Evolutionary conservation across 371 early-diverging fungal species (phyloP).

Genomic region (Entomophthora muscae): DNA sequence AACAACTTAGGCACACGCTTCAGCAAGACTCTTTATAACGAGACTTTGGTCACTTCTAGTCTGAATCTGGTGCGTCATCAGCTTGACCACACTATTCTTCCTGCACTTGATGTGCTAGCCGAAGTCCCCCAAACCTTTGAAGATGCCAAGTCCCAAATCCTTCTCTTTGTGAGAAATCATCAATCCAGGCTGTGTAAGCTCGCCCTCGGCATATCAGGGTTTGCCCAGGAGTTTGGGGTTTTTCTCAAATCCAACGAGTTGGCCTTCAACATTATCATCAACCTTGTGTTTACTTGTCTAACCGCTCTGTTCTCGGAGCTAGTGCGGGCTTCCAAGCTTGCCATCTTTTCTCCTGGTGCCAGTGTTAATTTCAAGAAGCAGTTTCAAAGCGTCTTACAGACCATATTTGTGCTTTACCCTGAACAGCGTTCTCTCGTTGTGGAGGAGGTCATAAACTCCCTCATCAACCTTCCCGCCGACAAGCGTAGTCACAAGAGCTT

Average conservation of each 20-base stretch:
- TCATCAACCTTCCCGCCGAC: constrained; percentile 37
- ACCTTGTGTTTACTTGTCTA: neutral
- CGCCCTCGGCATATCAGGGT: neutral
- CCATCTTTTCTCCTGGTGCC: neutral
- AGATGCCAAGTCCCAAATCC: neutral
- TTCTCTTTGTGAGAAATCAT: neutral
- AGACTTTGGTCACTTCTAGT: neutral
- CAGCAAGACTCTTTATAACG: neutral
- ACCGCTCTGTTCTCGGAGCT: neutral
- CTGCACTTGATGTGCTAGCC: neutral
- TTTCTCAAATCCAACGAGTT: neutral
- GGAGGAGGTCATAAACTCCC: constrained; percentile 58
- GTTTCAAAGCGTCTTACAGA: neutral
- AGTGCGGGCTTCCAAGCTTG: neutral
- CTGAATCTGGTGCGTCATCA: neutral
- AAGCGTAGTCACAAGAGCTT: constrained; percentile 28
- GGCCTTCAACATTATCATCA: neutral
- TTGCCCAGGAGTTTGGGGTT: neutral
- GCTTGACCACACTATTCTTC: neutral
- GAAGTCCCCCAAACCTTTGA: neutral
- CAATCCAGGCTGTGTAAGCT: neutral
- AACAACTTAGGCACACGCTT: neutral
- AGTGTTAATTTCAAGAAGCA: neutral
- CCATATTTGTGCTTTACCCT: constrained; percentile 37
- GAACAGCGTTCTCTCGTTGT: constrained; percentile 60